Conservation (phyloP, 305 asterid species). For the Plantago coronopus region DNA sequence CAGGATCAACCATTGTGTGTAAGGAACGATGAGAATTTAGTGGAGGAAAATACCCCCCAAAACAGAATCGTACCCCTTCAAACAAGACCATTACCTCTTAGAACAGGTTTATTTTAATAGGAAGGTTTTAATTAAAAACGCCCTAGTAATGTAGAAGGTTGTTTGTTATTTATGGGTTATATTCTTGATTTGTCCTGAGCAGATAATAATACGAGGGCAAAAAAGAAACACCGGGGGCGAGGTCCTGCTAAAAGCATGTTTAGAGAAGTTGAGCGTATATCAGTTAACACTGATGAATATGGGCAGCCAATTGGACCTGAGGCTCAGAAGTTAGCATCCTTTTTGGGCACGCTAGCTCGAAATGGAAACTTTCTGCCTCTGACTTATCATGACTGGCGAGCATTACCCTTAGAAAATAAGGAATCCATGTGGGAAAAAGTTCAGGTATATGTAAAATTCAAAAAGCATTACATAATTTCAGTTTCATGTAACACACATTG, state of each 20-base stretch:
- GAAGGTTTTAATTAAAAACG: no score
- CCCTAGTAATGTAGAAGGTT: not conserved
- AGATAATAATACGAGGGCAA: conserved; percentile 2
- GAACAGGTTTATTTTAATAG: conserved; percentile 9
- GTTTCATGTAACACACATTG: not conserved
- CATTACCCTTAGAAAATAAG: conserved; percentile 32
- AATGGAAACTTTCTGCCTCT: conserved; percentile 36
- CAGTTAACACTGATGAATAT: conserved; percentile 28
- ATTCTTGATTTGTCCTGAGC: not conserved
- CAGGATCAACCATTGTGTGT: conserved; percentile 3
- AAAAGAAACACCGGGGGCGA: conserved; percentile 25
- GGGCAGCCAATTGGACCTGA: conserved; percentile 37
- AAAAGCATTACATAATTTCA: not conserved
- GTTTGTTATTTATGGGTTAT: not conserved
- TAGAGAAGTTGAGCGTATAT: conserved; percentile 18
- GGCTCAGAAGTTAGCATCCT: conserved; percentile 32
- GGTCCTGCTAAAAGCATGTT: conserved; percentile 27
- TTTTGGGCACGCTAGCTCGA: conserved; percentile 36
- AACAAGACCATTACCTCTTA: conserved; percentile 8
- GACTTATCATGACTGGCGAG: conserved; percentile 36
- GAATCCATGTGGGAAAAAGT: conserved; percentile 39
- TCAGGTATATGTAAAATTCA: conserved; percentile 27
- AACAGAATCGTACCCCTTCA: not conserved
- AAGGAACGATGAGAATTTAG: conserved; percentile 5
- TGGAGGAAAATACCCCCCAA: conserved; percentile 4